Percentiles rank a stretch among this genome's conserved stretches.
phyloP scores from a whole-genome alignment of 129 eudicot species.

The Calendula officinalis region DNA sequence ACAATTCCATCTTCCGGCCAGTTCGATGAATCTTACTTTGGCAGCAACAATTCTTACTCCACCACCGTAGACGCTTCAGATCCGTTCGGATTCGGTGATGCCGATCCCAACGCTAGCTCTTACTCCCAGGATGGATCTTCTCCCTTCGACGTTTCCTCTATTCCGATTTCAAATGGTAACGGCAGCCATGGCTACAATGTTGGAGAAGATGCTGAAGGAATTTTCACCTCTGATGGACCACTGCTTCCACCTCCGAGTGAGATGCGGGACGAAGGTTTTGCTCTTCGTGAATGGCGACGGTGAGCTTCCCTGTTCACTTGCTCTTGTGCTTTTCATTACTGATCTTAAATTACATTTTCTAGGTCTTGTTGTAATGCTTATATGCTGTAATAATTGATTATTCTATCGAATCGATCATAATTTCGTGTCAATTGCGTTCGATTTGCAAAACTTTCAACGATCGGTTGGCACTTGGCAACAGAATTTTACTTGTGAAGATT shows the following conservation, averaged over 20 bases:
- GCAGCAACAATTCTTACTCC: conserved; percentile 26
- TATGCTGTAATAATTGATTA: not conserved
- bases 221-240: conserved; percentile 73
- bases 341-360: not conserved
- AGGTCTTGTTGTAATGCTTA: conserved; percentile 2
- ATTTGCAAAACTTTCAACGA: not conserved
- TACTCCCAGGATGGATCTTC: conserved; percentile 17
- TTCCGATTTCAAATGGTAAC: conserved; percentile 62
- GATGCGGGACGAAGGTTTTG: conserved; percentile 60
- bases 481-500: not conserved
- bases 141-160: conserved; percentile 36
- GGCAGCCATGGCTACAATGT: conserved; percentile 41
- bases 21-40: conserved; percentile 41
- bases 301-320: conserved; percentile 21
- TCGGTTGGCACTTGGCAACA: not conserved
- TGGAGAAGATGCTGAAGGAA: conserved; percentile 52
- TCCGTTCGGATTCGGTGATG: conserved; percentile 48
- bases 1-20: conserved; percentile 23
- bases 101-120: conserved; percentile 31
- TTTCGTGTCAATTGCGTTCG: not conserved
- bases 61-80: conserved; percentile 44
- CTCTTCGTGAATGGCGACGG: conserved; percentile 90
- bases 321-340: conserved; percentile 7
- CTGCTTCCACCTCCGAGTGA: conserved; percentile 62
- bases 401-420: not conserved